A percentile compares a stretch with the other conserved stretches of the same genome.
These are phyloP conservation scores for Hyaloperonospora brassicae DNA, from an alignment of 352 stramenopile species.

Conservation along the genomic window DNA sequence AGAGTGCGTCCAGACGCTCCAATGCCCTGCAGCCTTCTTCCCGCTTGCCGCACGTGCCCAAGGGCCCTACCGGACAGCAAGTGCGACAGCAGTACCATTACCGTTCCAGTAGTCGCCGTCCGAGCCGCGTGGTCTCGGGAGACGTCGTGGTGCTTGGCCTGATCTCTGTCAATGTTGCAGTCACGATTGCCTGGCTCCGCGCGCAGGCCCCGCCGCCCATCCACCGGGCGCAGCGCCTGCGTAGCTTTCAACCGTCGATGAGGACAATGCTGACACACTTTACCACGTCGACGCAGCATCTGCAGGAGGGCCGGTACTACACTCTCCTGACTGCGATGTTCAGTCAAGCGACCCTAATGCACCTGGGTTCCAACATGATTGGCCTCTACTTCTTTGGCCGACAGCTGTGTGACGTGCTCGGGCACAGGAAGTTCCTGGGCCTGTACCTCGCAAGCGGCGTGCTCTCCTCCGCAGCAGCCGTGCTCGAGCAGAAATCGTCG, in stretches of 20 bases:
- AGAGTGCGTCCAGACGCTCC: too few species aligned
- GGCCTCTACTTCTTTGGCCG: conserved; percentile 71
- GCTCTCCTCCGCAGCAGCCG: conserved; percentile 49
- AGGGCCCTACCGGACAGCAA: conserved; percentile 11
- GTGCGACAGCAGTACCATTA: conserved; percentile 22
- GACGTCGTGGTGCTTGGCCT: conserved; percentile 45
- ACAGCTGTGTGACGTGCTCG: conserved; percentile 61
- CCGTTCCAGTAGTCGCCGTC: conserved; percentile 17
- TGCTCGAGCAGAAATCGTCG: conserved; percentile 49
- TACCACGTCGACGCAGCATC: conserved; percentile 62
- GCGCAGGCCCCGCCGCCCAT: conserved; percentile 34
- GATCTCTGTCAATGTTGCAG: conserved; percentile 44
- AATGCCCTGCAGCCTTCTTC: too few species aligned
- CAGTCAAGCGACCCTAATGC: conserved; percentile 47
- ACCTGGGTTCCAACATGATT: conserved; percentile 67
- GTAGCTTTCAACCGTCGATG: conserved; percentile 23
- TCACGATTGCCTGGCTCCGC: conserved; percentile 54
- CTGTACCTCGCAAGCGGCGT: conserved; percentile 69
- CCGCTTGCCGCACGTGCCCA: neutral
- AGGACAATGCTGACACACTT: conserved; percentile 65
- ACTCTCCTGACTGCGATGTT: conserved; percentile 71
- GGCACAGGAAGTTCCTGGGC: conserved; percentile 54
- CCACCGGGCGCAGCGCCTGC: conserved; percentile 22
- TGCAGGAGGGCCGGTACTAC: conserved; percentile 55
- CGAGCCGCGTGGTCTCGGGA: conserved; percentile 19